Conservation (phyloP, 129 eudicot species). For the Pseudognaphalium luteoalbum region DNA sequence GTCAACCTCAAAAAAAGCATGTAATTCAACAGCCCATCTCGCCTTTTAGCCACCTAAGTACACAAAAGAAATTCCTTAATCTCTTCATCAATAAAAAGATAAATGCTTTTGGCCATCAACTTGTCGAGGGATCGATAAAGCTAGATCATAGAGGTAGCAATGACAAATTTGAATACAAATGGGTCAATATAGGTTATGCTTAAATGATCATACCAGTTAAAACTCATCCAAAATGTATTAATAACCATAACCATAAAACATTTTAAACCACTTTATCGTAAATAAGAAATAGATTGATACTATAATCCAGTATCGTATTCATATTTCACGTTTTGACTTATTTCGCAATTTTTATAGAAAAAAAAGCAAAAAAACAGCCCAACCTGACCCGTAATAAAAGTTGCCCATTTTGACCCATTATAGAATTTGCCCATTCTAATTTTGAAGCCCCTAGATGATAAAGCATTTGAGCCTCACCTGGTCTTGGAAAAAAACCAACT, state of each 20-base stretch:
- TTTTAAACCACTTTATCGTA: background rate
- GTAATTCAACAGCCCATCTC: conserved; percentile 55
- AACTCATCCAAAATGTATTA: background rate
- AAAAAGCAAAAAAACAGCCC: too few relatives aligned
- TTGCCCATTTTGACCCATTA: background rate
- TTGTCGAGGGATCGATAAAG: background rate
- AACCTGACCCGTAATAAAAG: too few relatives aligned
- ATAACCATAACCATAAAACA: background rate
- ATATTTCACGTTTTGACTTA: background rate
- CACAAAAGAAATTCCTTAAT: conserved; percentile 13
- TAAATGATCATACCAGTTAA: background rate
- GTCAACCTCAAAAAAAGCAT: conserved; percentile 78
- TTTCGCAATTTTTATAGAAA: too few relatives aligned
- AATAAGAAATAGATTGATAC: background rate
- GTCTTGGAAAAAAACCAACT: conserved; percentile 70
- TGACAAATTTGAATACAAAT: background rate
- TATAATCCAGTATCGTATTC: background rate
- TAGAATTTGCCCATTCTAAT: background rate
- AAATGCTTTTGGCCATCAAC: background rate
- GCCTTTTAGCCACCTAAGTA: conserved; percentile 72
- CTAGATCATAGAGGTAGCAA: background rate
- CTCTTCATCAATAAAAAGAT: background rate
- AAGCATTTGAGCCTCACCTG: conserved; percentile 49
- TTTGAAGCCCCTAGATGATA: background rate
- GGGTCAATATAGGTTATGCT: background rate